Evolutionary conservation across 1,284 basidiomycete genomes (phyloP), one percentile per base, ranked within the genome.

Genomic region (Ceratobasidium papillatum): DNA sequence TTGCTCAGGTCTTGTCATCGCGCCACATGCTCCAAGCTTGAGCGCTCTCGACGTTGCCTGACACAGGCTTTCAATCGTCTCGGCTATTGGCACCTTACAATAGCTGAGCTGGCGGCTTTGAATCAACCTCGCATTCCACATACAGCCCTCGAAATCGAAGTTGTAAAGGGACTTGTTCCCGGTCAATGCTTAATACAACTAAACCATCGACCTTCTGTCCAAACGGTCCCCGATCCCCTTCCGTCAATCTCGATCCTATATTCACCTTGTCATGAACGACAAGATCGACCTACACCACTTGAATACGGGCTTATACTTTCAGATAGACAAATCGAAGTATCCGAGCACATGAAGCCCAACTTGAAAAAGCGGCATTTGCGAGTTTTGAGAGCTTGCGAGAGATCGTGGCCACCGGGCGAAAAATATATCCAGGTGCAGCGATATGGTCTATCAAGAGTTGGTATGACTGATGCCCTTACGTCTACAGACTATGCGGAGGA

Each of bases 351-450:
- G 52, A 22, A 47, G 11, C 19, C 11, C 12, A 19, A 19, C 12
- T 45, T 72, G 14, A 25, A 25, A 9, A 61, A 25, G 54, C 69
- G 32, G 34, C 17, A 25, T 36, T 75, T 30, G 69, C 69, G 3
- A 38, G n/a, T 72, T 22, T 34, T 58, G 34, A 36, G 27, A 30
- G 52, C 54, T 1, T 72, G 69, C 32, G 52, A 72, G 17, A 58
- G 27, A 61, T 52, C 17, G 36, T 8, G 34, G 25, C 8, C 52
- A 22, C 12, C 69, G 8, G 69, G 61, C 56, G 69, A 72, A 22
- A n/a, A 9, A 22, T 72, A 25, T 56, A 72, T 43, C 41, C 61
- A 9, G 41, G 52, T 22, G 69, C 69, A 19, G 69, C 59, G 11
- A 25, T 73, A 7, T 4, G 38, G 25, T 61, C 47, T 22, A 30